Base-by-base conservation (phyloP, 2,329 filamentous ascomycete genomes). In the Chalaropsis ovoidea region DNA sequence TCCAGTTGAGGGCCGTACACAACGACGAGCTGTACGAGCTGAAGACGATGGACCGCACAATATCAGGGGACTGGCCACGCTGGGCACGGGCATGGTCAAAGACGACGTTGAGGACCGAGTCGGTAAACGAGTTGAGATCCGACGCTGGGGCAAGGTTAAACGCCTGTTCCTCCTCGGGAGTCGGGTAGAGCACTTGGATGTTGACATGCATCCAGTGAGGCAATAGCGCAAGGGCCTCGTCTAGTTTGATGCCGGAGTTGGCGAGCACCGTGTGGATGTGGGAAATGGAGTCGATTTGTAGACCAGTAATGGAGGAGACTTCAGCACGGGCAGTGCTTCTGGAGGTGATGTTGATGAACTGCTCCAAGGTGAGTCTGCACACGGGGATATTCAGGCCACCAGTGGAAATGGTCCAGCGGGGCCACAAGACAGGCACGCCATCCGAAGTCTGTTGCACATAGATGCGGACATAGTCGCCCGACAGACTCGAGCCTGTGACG, bases 1-100 rank as follows among this genome's bases (percentile, higher is more conserved):
- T 99, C 94, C 94, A 99, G 76, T 99, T 99, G 71, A 99, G 77
- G 4, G 93, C 92, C 17, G 90, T 95, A 76, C 94, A 99, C 22
- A 97, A 83, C 69, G 87, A 88, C 13, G 89, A 81, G 73, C 95
- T 96, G 75, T 93, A 96, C 24, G 90, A 95, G 71, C 90, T 95
- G 74, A 99, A 96, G 11, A 96, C 90, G 63, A 99, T 87, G 13
- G 90, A 95, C 49, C 92, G 82, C 70, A 94, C 86, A 17, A 86
- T 84, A 65, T 90, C 86, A 8, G 89, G 85, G 0, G 84, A 85
- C 68, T 75, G 90, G 69, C 71, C 82, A 70, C 82, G 77, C 72
- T 85, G 82, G 1, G 78, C 77, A 56, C 93, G 84, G 1, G 92
- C 92, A 74, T 97, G 93, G 70, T 96, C 88, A 72, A 99, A 99